These are phyloP conservation scores for Fusarium beomiforme DNA, from an alignment of 2,329 filamentous ascomycete species.

Conservation along the genomic window DNA sequence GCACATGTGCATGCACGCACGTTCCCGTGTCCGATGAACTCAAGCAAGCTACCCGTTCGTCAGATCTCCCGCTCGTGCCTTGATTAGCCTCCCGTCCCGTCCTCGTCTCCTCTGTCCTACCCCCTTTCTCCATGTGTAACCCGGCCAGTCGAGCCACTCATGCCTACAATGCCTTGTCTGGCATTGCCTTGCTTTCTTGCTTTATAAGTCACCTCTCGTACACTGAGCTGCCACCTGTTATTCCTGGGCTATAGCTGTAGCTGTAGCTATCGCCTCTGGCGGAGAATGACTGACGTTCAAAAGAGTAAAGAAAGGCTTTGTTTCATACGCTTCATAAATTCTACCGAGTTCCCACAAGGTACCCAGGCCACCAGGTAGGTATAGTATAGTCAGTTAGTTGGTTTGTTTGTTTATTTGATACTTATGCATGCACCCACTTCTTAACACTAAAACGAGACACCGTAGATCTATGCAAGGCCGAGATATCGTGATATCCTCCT, in stretches of 20 bases:
- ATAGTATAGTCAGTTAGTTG: too few species aligned
- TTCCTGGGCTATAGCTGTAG: background rate
- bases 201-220: slow-evolving; percentile 9
- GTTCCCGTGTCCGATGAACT: slow-evolving; percentile 45
- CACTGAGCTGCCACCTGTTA: slow-evolving; percentile 18
- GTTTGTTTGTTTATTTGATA: background rate
- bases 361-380: background rate
- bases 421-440: background rate
- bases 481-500: background rate
- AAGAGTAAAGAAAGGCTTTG: background rate
- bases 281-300: background rate
- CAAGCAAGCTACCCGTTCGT: slow-evolving; percentile 43
- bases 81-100: slow-evolving; percentile 24
- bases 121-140: slow-evolving; percentile 14
- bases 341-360: background rate
- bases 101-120: slow-evolving; percentile 18
- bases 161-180: background rate
- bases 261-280: too few species aligned
- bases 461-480: slow-evolving; percentile 6
- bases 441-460: background rate
- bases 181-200: background rate
- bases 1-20: slow-evolving; percentile 34
- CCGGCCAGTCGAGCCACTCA: background rate
- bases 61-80: slow-evolving; percentile 37
- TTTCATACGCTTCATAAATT: background rate